A percentile compares a stretch with the other conserved stretches of the same genome.
Evolutionary conservation across 1,284 basidiomycete genomes (phyloP).

Genomic region (Heterobasidion occidentale): DNA sequence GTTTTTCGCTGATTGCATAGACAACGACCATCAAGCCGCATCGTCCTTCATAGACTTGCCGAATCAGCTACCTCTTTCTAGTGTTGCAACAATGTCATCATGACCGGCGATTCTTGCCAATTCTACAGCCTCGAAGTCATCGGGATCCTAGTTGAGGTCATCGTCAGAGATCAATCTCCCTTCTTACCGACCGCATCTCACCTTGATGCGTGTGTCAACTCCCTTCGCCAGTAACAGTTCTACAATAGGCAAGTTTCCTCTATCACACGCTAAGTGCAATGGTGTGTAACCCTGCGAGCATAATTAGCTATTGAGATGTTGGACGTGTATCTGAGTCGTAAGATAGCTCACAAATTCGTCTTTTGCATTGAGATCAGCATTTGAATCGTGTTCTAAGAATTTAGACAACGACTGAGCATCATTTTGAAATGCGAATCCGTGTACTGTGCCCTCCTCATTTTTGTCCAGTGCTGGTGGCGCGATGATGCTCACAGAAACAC

Average conservation of each 20-base stretch:
- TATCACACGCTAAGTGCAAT: conserved; percentile 78
- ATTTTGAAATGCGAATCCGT: conserved; percentile 58
- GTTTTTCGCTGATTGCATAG: not conserved
- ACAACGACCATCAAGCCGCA: not conserved
- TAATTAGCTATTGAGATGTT: not conserved
- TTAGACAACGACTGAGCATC: conserved; percentile 37
- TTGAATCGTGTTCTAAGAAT: conserved; percentile 35
- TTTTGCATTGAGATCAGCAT: conserved; percentile 31
- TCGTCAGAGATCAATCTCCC: not conserved
- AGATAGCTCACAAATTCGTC: conserved; percentile 58
- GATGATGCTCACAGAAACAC: conserved; percentile 58
- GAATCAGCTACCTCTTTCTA: conserved; percentile 20
- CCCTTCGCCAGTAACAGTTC: conserved; percentile 56
- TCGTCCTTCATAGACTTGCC: not conserved
- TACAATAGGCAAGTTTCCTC: conserved; percentile 58
- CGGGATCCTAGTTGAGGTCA: conserved; percentile 50
- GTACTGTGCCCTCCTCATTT: conserved; percentile 36
- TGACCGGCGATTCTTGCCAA: conserved; percentile 64
- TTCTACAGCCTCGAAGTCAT: conserved; percentile 58
- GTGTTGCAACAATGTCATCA: conserved; percentile 44
- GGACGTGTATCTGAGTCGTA: not conserved
- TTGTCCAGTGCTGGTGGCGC: conserved; percentile 26
- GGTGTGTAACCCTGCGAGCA: conserved; percentile 71
- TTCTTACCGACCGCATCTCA: conserved; percentile 18
- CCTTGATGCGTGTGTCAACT: conserved; percentile 59